phyloP scores from a whole-genome alignment of 768 basidiomycete species.

The Termitomyces sp. region DNA sequence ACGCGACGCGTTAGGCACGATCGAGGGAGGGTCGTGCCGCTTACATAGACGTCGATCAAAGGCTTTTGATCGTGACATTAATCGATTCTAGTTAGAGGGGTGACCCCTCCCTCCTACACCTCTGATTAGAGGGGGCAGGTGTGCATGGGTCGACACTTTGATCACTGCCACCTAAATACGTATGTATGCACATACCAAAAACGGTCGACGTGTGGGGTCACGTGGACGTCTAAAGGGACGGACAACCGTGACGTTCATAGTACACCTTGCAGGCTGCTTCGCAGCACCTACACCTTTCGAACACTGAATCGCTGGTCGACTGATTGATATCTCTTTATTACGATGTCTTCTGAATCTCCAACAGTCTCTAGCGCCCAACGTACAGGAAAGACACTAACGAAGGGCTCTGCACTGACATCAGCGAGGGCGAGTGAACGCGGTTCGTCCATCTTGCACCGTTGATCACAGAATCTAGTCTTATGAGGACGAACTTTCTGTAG shows the following conservation, averaged over 20 bases:
- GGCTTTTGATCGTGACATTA: too few species aligned
- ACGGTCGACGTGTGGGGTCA: slow-evolving; percentile 12
- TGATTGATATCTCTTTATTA: slow-evolving; percentile 1
- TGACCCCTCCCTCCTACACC: too few species aligned
- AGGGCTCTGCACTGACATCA: slow-evolving; percentile 37
- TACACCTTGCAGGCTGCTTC: slow-evolving; percentile 5
- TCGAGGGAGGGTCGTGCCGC: too few species aligned
- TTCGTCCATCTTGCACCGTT: slow-evolving; percentile 25
- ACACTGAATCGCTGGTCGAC: slow-evolving; percentile 18
- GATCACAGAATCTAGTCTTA: not conserved
- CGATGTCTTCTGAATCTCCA: slow-evolving; percentile 22
- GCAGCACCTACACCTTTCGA: slow-evolving; percentile 11
- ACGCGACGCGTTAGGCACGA: too few species aligned
- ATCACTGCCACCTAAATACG: too few species aligned
- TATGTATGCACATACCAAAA: not conserved
- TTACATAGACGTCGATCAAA: too few species aligned
- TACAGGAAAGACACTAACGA: slow-evolving; percentile 32
- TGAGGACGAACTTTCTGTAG: slow-evolving; percentile 22
- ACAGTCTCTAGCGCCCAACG: slow-evolving; percentile 30
- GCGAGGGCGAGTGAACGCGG: slow-evolving; percentile 49
- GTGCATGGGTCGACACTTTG: too few species aligned
- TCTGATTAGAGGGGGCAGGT: too few species aligned
- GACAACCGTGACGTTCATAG: not conserved
- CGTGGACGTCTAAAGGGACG: slow-evolving; percentile 8
- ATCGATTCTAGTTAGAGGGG: too few species aligned